Percentiles rank a stretch among this genome's conserved stretches.
Conservation (phyloP, 2,329 filamentous ascomycete species). For the Scorias spongiosa region DNA sequence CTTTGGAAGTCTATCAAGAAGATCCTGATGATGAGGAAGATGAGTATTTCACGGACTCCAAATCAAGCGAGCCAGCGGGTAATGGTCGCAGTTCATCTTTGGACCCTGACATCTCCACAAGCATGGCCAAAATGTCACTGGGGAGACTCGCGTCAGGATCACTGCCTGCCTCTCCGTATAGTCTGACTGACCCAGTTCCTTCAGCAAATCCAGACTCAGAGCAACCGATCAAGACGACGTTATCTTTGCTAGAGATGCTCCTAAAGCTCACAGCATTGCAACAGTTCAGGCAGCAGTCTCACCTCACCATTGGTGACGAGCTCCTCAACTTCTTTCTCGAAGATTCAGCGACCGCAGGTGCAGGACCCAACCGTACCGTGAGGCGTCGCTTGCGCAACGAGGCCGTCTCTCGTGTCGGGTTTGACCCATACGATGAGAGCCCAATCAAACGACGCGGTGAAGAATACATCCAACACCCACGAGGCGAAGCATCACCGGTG, state of each 20-base stretch:
- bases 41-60: conserved; percentile 20
- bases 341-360: conserved; percentile 50
- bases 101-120: conserved; percentile 26
- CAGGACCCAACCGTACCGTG: conserved; percentile 45
- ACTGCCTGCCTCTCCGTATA: conserved; percentile 5
- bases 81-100: conserved; percentile 16
- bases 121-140: conserved; percentile 34
- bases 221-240: conserved; percentile 43
- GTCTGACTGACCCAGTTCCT: conserved; percentile 1
- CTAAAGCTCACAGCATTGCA: conserved; percentile 75
- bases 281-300: conserved; percentile 79
- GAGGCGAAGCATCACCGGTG: conserved; percentile 4
- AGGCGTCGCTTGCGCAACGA: conserved; percentile 45
- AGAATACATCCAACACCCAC: conserved; percentile 37
- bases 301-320: conserved; percentile 80
- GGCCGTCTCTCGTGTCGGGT: conserved; percentile 47
- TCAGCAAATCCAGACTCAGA: conserved; percentile 13
- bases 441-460: conserved; percentile 51
- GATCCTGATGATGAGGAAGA: conserved; percentile 36
- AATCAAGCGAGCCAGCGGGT: conserved; percentile 6
- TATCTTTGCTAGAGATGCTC: conserved; percentile 78
- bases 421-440: conserved; percentile 58
- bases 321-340: conserved; percentile 76
- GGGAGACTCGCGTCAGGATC: conserved; percentile 13
- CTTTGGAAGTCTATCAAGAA: conserved; percentile 69